Base-by-base conservation (phyloP, 306 rosid species). In the Mimosa bimucronata region DNA sequence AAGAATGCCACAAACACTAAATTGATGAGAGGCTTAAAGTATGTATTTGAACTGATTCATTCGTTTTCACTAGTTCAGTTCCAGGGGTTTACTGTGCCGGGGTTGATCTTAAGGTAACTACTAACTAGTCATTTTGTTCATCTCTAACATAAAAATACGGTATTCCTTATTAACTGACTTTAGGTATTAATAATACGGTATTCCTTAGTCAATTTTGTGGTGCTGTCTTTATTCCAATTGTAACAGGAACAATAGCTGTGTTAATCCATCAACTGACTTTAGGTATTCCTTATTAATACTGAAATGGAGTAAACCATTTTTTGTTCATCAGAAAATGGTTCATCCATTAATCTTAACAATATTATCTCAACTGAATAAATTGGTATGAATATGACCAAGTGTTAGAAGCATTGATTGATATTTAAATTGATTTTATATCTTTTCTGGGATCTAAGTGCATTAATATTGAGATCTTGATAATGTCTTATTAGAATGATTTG, bases 201-300 rank as follows among this genome's bases (percentile, higher is more conserved):
- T n/a, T n/a, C n/a, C n/a, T n/a, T n/a, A n/a, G n/a, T n/a, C n/a
- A n/a, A n/a, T n/a, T n/a, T n/a, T n/a, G n/a, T n/a, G n/a, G n/a
- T n/a, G n/a, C n/a, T n/a, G n/a, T n/a, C n/a, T n/a, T n/a, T n/a
- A n/a, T n/a, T n/a, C n/a, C n/a, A n/a, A n/a, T n/a, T n/a, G n/a
- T n/a, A n/a, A n/a, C n/a, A n/a, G n/a, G n/a, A n/a, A n/a, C n/a
- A n/a, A n/a, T n/a, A n/a, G n/a, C n/a, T n/a, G 99, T 81, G 73
- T 92, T 77, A 95, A 95, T 80, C 98, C 98, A 50, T 91, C 99
- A 18, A 95, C 99, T n/a, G 99, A 95, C 80, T 95, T 95, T 77
- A 87, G 99, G 98, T 95, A 86, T 38, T 66, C 57, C 14, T 53
- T 21, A 7, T 8, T n/a, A 41, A 12, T 34, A 58, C 21, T 31